Evolutionary conservation across 495 filamentous ascomycete species (phyloP).

Genomic region (Aspergillus panamensis): DNA sequence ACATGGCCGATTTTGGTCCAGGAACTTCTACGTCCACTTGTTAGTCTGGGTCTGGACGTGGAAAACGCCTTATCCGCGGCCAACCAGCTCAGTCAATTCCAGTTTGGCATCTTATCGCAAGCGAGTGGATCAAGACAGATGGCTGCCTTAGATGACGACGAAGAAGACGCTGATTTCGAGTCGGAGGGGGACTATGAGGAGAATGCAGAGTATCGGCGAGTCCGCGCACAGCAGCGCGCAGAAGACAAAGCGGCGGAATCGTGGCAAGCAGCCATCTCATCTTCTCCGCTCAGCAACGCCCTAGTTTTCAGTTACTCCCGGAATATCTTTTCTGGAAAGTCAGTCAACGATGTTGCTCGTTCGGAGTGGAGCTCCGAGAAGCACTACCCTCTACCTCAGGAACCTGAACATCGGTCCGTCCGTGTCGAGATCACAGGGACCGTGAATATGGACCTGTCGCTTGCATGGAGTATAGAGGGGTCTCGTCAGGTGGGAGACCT

Average conservation of each 20-base stretch:
- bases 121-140: conserved; percentile 14
- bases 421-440: conserved; percentile 31
- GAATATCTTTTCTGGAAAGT: conserved; percentile 41
- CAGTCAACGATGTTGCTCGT: conserved; percentile 29
- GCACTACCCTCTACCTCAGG: conserved; percentile 32
- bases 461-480: conserved; percentile 38
- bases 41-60: conserved; percentile 24
- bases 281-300: conserved; percentile 27
- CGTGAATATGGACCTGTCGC: conserved; percentile 23
- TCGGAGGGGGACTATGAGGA: conserved; percentile 26
- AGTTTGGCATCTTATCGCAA: conserved; percentile 34
- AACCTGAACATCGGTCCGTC: conserved; percentile 34
- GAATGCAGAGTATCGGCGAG: conserved; percentile 16
- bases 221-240: conserved; percentile 22
- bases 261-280: conserved; percentile 31
- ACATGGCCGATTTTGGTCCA: conserved; percentile 31
- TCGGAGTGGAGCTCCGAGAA: conserved; percentile 46
- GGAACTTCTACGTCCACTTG: conserved; percentile 23
- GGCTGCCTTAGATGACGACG: conserved; percentile 25
- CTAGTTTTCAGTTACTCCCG: conserved; percentile 37
- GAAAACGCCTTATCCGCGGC: conserved; percentile 21
- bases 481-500: conserved; percentile 38
- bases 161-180: conserved; percentile 23
- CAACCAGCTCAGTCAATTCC: conserved; percentile 30
- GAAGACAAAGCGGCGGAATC: conserved; percentile 30